phyloP scores from a whole-genome alignment of 2,329 filamentous ascomycete species.

The Plenodomus tracheiphilus region DNA sequence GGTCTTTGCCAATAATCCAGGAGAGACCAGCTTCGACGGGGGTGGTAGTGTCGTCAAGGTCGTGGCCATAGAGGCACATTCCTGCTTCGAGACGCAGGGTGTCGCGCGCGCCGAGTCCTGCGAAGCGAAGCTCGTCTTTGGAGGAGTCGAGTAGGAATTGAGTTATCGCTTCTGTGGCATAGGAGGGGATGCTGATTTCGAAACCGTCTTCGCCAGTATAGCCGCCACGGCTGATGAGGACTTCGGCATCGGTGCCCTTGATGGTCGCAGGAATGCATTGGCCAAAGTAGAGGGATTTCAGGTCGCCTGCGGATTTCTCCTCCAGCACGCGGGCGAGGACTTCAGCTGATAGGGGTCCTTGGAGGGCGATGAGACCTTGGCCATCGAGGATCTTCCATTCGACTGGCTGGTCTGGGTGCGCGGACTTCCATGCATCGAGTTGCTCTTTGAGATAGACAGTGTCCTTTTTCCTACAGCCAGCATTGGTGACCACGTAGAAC shows the following conservation, averaged over 20 bases:
- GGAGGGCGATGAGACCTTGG: slow-evolving; percentile 82
- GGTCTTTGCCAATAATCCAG: slow-evolving; percentile 85
- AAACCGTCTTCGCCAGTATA: slow-evolving; percentile 99
- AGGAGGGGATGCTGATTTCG: slow-evolving; percentile 82
- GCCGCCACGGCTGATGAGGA: slow-evolving; percentile 84
- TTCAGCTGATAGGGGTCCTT: slow-evolving; percentile 76
- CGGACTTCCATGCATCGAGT: slow-evolving; percentile 57
- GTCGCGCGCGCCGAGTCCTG: slow-evolving; percentile 88
- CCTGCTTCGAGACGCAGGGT: slow-evolving; percentile 92
- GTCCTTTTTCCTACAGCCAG: slow-evolving; percentile 88
- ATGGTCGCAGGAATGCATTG: slow-evolving; percentile 69
- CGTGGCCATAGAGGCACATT: slow-evolving; percentile 99
- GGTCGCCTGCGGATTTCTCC: slow-evolving; percentile 43
- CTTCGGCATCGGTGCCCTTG: slow-evolving; percentile 55
- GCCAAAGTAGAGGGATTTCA: slow-evolving; percentile 77
- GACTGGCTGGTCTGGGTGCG: slow-evolving; percentile 50
- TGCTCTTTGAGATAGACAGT: slow-evolving; percentile 73
- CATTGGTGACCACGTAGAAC: slow-evolving; percentile 96
- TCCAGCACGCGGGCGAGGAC: slow-evolving; percentile 69
- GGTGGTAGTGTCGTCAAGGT: slow-evolving; percentile 78
- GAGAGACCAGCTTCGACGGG: slow-evolving; percentile 67
- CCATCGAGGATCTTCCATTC: slow-evolving; percentile 71
- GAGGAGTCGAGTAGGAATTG: slow-evolving; percentile 68
- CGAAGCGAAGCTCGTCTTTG: slow-evolving; percentile 71
- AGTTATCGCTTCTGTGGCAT: slow-evolving; percentile 67